Percentiles rank a stretch among this genome's conserved stretches.
Evolutionary conservation across 2,329 filamentous ascomycete genomes (phyloP).

Genomic region (Trichophyton mentagrophytes): DNA sequence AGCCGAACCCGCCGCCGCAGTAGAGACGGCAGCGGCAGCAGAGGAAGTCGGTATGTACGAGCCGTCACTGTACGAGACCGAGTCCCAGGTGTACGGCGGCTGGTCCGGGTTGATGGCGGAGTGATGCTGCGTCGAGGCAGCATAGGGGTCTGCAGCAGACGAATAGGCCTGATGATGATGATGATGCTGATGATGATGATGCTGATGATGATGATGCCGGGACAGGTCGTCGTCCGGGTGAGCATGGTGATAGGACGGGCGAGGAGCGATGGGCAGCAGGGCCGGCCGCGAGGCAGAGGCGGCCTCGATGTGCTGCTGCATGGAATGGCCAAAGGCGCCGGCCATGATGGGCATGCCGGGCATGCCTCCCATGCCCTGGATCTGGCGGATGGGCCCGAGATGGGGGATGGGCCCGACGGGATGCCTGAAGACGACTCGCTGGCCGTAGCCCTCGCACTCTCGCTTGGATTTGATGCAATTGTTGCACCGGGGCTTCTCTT

Average conservation of each 20-base stretch:
- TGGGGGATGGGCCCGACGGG: slow-evolving; percentile 24
- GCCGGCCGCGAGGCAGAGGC: slow-evolving; percentile 5
- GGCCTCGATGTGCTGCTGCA: slow-evolving; percentile 8
- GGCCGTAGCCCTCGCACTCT: slow-evolving; percentile 33
- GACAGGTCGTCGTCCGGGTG: not conserved
- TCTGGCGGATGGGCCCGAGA: slow-evolving; percentile 15
- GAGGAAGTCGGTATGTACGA: not conserved
- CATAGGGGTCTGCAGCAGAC: not conserved
- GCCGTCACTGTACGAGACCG: slow-evolving; percentile 1
- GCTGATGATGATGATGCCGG: not conserved
- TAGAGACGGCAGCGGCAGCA: not conserved
- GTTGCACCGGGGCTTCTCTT: slow-evolving; percentile 47
- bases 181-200: too few relatives aligned
- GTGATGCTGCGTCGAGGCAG: not conserved
- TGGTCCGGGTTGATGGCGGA: not conserved
- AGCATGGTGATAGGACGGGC: slow-evolving; percentile 7
- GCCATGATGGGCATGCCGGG: slow-evolving; percentile 6
- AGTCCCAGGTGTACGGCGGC: not conserved
- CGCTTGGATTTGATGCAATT: slow-evolving; percentile 37
- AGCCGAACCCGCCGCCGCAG: not conserved
- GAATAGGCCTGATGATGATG: not conserved
- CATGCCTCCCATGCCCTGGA: slow-evolving; percentile 10
- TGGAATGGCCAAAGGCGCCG: slow-evolving; percentile 6
- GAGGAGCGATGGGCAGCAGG: slow-evolving; percentile 14
- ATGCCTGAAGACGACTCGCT: slow-evolving; percentile 31